Conservation (phyloP, 78 protist species). For the Dictyostelium intermedium region DNA sequence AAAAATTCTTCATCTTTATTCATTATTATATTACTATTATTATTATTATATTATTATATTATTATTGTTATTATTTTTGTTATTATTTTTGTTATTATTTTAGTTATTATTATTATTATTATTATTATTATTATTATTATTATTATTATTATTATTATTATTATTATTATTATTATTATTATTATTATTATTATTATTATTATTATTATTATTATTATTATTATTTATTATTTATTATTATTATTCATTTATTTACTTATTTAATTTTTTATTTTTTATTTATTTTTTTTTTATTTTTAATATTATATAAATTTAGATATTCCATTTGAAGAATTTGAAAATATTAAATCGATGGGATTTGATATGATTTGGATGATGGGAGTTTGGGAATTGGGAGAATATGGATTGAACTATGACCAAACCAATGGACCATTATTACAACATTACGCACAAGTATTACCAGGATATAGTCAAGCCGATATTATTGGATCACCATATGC, state of each 20-base stretch:
- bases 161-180: no score
- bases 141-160: no score
- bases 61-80: no score
- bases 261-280: neutral
- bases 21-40: no score
- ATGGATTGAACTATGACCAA: conserved; percentile 81
- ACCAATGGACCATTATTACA: conserved; percentile 81
- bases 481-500: conserved; percentile 95
- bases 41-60: no score
- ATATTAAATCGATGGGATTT: conserved; percentile 74
- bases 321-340: conserved; percentile 68
- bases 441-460: conserved; percentile 75
- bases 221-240: neutral
- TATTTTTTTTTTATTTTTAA: neutral
- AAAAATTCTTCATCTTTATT: neutral
- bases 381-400: conserved; percentile 90
- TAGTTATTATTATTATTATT: no score
- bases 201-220: neutral
- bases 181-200: no score
- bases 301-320: conserved; percentile 32
- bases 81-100: no score
- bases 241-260: neutral
- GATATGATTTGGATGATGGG: conserved; percentile 92
- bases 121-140: no score
- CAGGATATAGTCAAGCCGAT: conserved; percentile 82